Conservation (phyloP, 805 yeast genomes). For the Yamadazyma ubonensis region DNA sequence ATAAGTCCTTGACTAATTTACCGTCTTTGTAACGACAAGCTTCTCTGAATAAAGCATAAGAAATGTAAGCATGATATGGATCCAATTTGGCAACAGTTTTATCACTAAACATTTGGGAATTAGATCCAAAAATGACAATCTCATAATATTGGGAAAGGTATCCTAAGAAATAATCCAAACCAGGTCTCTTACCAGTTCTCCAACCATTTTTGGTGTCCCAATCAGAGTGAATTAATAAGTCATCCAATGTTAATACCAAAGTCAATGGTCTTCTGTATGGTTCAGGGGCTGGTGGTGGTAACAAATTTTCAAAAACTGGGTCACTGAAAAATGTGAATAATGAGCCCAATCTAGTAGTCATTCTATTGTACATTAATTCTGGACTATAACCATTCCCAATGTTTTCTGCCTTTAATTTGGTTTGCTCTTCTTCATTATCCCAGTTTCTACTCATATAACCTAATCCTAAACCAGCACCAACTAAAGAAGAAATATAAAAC, state of each 20-base stretch:
- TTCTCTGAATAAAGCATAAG: slow-evolving; percentile 86
- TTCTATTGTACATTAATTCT: slow-evolving; percentile 62
- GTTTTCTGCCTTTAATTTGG: slow-evolving; percentile 44
- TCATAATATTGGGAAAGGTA: slow-evolving; percentile 95
- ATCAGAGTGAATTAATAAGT: slow-evolving; percentile 82
- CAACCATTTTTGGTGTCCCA: slow-evolving; percentile 94
- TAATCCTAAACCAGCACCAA: slow-evolving; percentile 51
- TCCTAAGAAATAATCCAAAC: slow-evolving; percentile 93
- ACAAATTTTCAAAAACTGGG: slow-evolving; percentile 88
- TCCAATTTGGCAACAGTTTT: slow-evolving; percentile 84
- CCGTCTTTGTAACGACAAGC: slow-evolving; percentile 90
- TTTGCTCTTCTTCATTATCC: slow-evolving; percentile 71
- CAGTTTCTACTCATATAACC: slow-evolving; percentile 79
- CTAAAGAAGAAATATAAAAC: slow-evolving; percentile 61
- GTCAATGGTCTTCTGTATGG: slow-evolving; percentile 93
- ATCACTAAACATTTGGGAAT: slow-evolving; percentile 82
- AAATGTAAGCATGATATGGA: slow-evolving; percentile 86
- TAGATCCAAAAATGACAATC: slow-evolving; percentile 85
- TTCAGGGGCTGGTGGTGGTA: slow-evolving; percentile 91
- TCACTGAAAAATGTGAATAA: slow-evolving; percentile 83
- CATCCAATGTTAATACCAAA: slow-evolving; percentile 85
- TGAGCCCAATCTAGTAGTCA: slow-evolving; percentile 67
- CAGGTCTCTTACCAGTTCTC: slow-evolving; percentile 99
- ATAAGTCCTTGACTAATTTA: slow-evolving; percentile 82
- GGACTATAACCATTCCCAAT: slow-evolving; percentile 70